A percentile compares a stretch with the other conserved stretches of the same genome.
These are phyloP conservation scores for Arachis hypogaea DNA, from an alignment of 306 rosid species.

Conservation along the genomic window DNA sequence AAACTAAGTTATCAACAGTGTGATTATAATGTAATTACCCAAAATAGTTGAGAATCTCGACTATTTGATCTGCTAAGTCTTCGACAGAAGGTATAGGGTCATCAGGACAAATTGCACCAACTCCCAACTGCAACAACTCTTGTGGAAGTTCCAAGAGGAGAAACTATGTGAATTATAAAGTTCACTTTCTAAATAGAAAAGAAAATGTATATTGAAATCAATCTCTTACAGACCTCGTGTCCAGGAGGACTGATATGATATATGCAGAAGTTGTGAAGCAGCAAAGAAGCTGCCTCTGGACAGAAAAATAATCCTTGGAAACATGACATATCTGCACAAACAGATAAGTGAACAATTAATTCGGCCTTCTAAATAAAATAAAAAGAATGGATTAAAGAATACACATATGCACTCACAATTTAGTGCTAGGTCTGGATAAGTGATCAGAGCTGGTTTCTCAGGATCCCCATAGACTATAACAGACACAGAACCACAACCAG, in stretches of 20 bases:
- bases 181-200: constrained; percentile 38
- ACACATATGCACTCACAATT: constrained; percentile 63
- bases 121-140: constrained; percentile 99
- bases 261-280: constrained; percentile 96
- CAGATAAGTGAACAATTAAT: constrained; percentile 22
- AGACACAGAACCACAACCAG: constrained; percentile 88
- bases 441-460: constrained; percentile 85
- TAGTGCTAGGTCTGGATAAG: constrained; percentile 94
- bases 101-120: constrained; percentile 72
- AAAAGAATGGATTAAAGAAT: not conserved
- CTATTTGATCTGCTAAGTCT: constrained; percentile 90
- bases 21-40: constrained; percentile 53
- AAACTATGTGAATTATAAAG: constrained; percentile 59
- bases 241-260: constrained; percentile 97
- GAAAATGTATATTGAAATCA: constrained; percentile 27
- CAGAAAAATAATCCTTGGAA: constrained; percentile 97
- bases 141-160: constrained; percentile 66
- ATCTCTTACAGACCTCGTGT: constrained; percentile 81
- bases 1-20: not conserved
- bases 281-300: constrained; percentile 91
- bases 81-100: constrained; percentile 69
- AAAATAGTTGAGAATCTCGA: constrained; percentile 84
- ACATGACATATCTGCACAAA: constrained; percentile 84
- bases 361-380: not conserved
- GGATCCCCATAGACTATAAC: constrained; percentile 89